phyloP scores from a whole-genome alignment of 2,329 filamentous ascomycete species.

The Alternaria ethzedia region DNA sequence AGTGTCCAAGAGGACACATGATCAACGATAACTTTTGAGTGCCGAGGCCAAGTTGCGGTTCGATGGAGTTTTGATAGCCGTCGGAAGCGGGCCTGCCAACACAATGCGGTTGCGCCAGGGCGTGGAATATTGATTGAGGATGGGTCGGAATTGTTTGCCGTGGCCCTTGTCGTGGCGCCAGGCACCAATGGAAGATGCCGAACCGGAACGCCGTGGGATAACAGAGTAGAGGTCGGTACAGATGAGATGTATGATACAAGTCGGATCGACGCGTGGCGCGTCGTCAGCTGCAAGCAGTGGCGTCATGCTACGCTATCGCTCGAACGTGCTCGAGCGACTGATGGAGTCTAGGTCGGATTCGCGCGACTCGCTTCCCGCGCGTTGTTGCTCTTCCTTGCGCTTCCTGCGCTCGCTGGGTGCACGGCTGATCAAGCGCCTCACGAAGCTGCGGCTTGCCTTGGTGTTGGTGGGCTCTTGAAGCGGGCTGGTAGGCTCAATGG shows the following conservation, averaged over 20 bases:
- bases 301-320: slow-evolving; percentile 33
- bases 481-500: slow-evolving; percentile 35
- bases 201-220: slow-evolving; percentile 19
- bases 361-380: slow-evolving; percentile 39
- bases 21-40: slow-evolving; percentile 21
- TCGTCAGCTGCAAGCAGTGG: slow-evolving; percentile 28
- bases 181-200: slow-evolving; percentile 4
- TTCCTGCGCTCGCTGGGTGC: slow-evolving; percentile 53
- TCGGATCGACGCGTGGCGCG: slow-evolving; percentile 27
- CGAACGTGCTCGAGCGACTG: slow-evolving; percentile 47
- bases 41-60: slow-evolving; percentile 13
- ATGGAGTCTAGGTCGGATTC: slow-evolving; percentile 39
- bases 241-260: slow-evolving; percentile 28
- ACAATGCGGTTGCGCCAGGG: slow-evolving; percentile 7
- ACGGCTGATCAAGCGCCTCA: slow-evolving; percentile 53
- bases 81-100: slow-evolving; percentile 3
- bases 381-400: slow-evolving; percentile 37
- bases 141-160: slow-evolving; percentile 16
- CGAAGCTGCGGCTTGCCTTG: slow-evolving; percentile 43
- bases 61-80: slow-evolving; percentile 2
- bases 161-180: slow-evolving; percentile 13
- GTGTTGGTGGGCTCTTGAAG: slow-evolving; percentile 41
- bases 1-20: slow-evolving; percentile 11
- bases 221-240: slow-evolving; percentile 23
- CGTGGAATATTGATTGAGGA: slow-evolving; percentile 11